Evolutionary conservation across 2,329 filamentous ascomycete genomes (phyloP), one percentile per base, ranked within the genome.

Genomic region (Colletotrichum plurivorum): DNA sequence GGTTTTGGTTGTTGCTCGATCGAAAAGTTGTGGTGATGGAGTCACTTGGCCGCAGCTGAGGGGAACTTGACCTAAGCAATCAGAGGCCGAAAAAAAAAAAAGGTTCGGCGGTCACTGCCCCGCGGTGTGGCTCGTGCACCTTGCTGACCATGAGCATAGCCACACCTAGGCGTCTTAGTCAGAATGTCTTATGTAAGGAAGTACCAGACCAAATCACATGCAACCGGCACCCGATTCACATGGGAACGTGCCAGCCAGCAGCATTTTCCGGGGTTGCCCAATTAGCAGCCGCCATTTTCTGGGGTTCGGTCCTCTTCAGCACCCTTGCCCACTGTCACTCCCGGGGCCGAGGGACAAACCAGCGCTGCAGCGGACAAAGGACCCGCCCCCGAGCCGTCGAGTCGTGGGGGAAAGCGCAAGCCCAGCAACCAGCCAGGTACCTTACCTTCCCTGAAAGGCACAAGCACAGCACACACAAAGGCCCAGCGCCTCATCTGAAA

Each of bases 221-320:
- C 66, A 53, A 66, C 53, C 66, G 55, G 66, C 45, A 60, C 18
- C 51, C 66, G 45, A 66, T 69, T 69, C 66, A 69, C 66, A 69
- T 69, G 66, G 62, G 55, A 69, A 69, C 54, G 66, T 43, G 22
- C 62, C 55, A 41, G 27, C 27, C 27, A 20, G 49, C 41, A 18
- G 49, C 55, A 55, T 69, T 69, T 68, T 69, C 66, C 66, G 66
- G 66, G 66, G 66, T 69, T 66, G 27, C 25, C 66, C 66, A 69
- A 69, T 69, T 62, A 69, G 5, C 22, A 15, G 36, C 8, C 25
- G 9, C n/a, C 5, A n/a, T 31, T 45, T 10, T 39, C 25, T 60
- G 66, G 66, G 43, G 49, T 25, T 31, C 36, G 48, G 59, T 36
- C 59, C 43, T 22, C 12, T 27, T 45, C 20, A 43, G 36, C 49